Percentiles rank a stretch among this genome's conserved stretches.
Evolutionary conservation across 805 yeast species (phyloP).

Genomic region (Kodamaea leandrae): DNA sequence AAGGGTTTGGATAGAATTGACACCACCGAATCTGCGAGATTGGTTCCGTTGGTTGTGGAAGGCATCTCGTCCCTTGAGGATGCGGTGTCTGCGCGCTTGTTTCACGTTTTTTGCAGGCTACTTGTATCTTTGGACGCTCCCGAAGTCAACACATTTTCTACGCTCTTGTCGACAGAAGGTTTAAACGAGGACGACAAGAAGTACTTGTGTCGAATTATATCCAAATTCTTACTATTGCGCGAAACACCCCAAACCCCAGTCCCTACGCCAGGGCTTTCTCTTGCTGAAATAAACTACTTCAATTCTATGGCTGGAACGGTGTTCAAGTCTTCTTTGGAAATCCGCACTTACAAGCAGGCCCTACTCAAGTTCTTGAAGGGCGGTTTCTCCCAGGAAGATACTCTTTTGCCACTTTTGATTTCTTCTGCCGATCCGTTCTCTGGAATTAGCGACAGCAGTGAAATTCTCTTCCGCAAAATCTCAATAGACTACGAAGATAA

Average conservation of each 20-base stretch:
- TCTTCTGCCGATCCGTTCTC: constrained; percentile 64
- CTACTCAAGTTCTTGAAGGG: constrained; percentile 39
- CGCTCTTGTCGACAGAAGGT: constrained; percentile 36
- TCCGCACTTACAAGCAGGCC: constrained; percentile 31
- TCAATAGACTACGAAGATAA: constrained; percentile 51
- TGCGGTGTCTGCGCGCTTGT: constrained; percentile 53
- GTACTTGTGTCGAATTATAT: constrained; percentile 47
- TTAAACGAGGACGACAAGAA: constrained; percentile 35
- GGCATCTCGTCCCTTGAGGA: constrained; percentile 42
- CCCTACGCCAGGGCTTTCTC: constrained; percentile 58
- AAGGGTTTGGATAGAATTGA: constrained; percentile 61
- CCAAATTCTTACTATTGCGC: constrained; percentile 53
- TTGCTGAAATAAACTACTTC: constrained; percentile 56
- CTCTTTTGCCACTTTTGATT: constrained; percentile 52
- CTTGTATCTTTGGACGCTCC: constrained; percentile 45
- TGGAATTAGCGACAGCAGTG: constrained; percentile 53
- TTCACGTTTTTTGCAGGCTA: constrained; percentile 57
- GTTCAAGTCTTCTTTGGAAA: constrained; percentile 46
- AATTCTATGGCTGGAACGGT: constrained; percentile 67
- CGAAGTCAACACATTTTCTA: constrained; percentile 44
- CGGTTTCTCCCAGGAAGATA: constrained; percentile 37
- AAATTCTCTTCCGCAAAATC: constrained; percentile 49
- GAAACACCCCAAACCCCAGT: constrained; percentile 38
- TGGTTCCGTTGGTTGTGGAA: constrained; percentile 48
- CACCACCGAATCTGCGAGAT: constrained; percentile 29